Conservation (phyloP, 1,139 yeast genomes). For the Magnusiomyces suaveolens region DNA sequence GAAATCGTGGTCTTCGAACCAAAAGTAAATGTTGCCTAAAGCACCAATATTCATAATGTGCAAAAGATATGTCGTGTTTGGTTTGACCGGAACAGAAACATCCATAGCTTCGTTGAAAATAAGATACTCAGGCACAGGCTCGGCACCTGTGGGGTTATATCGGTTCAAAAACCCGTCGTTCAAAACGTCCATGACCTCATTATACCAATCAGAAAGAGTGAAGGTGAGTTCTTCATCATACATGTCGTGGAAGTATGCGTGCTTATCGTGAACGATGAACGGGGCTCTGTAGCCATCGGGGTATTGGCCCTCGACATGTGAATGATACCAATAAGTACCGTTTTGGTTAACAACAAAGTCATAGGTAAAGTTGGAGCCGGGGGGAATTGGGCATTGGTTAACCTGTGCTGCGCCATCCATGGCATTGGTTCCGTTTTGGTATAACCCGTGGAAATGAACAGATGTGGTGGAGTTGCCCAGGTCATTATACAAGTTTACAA, state of each 20-base stretch:
- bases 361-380: conserved; percentile 56
- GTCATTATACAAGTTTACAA: conserved; percentile 59
- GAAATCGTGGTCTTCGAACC: conserved; percentile 75
- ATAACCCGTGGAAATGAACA: conserved; percentile 86
- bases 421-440: conserved; percentile 59
- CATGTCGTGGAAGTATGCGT: conserved; percentile 42
- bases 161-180: conserved; percentile 47
- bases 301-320: conserved; percentile 77
- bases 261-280: conserved; percentile 55
- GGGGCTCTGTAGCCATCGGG: conserved; percentile 88
- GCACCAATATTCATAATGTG: conserved; percentile 78
- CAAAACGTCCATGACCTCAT: conserved; percentile 46
- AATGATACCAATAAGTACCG: conserved; percentile 94
- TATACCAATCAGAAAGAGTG: conserved; percentile 78
- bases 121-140: conserved; percentile 78
- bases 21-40: conserved; percentile 75
- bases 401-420: conserved; percentile 88
- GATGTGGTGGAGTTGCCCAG: conserved; percentile 55
- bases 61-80: conserved; percentile 69
- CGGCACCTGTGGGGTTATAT: conserved; percentile 93
- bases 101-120: conserved; percentile 72
- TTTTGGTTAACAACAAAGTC: conserved; percentile 80
- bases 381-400: conserved; percentile 80
- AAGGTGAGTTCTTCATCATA: conserved; percentile 70
- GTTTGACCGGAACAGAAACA: conserved; percentile 59